phyloP scores from a whole-genome alignment of 1,139 yeast species.

The Diutina sp. region DNA sequence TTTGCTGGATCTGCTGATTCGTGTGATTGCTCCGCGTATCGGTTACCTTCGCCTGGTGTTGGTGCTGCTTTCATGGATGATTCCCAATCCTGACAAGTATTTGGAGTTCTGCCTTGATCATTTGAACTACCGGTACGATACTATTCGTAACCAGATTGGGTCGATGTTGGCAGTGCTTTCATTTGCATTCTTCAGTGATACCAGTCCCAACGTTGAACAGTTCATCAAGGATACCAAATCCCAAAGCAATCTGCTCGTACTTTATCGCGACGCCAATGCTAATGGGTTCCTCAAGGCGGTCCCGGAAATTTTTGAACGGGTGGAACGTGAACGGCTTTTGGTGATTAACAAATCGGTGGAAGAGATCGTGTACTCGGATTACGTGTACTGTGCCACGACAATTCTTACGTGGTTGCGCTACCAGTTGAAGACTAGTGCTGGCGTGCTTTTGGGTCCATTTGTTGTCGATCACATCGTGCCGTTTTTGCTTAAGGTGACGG shows the following conservation, averaged over 20 bases:
- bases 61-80: slow-evolving; percentile 31
- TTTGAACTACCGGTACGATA: slow-evolving; percentile 54
- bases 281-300: slow-evolving; percentile 13
- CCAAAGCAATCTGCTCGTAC: slow-evolving; percentile 10
- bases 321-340: slow-evolving; percentile 30
- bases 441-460: slow-evolving; percentile 24
- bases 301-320: slow-evolving; percentile 25
- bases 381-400: slow-evolving; percentile 35
- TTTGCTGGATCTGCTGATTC: not conserved
- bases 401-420: slow-evolving; percentile 29
- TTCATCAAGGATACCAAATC: slow-evolving; percentile 27
- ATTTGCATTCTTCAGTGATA: slow-evolving; percentile 38
- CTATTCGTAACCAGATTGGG: slow-evolving; percentile 65
- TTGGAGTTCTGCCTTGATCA: slow-evolving; percentile 38
- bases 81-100: slow-evolving; percentile 35
- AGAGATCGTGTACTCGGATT: slow-evolving; percentile 32
- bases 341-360: slow-evolving; percentile 26
- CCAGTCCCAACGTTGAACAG: slow-evolving; percentile 27
- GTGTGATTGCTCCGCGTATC: not conserved
- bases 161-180: slow-evolving; percentile 42
- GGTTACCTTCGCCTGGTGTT: slow-evolving; percentile 1
- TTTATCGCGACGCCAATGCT: slow-evolving; percentile 8
- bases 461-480: slow-evolving; percentile 47
- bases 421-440: slow-evolving; percentile 27
- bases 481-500: slow-evolving; percentile 51